These are phyloP conservation scores for Cladosporium oxysporum DNA, from an alignment of 2,329 filamentous ascomycete species.

Conservation along the genomic window DNA sequence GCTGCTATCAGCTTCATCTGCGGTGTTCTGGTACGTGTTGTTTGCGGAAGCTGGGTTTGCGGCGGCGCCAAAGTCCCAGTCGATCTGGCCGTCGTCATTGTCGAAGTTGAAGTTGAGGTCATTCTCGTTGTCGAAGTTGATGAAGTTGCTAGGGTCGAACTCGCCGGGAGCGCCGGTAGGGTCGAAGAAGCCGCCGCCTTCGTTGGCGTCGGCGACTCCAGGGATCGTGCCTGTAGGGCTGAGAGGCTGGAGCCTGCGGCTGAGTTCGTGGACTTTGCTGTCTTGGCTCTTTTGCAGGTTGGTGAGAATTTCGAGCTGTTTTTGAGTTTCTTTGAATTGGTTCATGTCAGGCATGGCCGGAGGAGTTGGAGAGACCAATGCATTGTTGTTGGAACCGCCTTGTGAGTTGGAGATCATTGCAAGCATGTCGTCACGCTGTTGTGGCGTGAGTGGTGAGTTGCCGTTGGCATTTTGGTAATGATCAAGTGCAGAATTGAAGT, in stretches of 20 bases:
- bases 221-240: slow-evolving; percentile 79
- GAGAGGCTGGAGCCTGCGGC: slow-evolving; percentile 72
- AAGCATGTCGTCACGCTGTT: slow-evolving; percentile 52
- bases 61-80: slow-evolving; percentile 25
- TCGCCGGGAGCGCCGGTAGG: slow-evolving; percentile 41
- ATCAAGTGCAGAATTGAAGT: slow-evolving; percentile 49
- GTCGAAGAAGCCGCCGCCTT: slow-evolving; percentile 37
- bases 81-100: slow-evolving; percentile 18
- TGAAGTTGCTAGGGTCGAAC: slow-evolving; percentile 60
- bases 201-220: slow-evolving; percentile 55
- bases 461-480: slow-evolving; percentile 51
- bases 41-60: background rate
- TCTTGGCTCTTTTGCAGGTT: slow-evolving; percentile 79
- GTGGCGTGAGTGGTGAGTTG: slow-evolving; percentile 47
- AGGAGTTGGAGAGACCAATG: slow-evolving; percentile 57
- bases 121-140: slow-evolving; percentile 55
- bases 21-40: background rate
- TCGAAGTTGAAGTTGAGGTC: slow-evolving; percentile 33
- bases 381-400: slow-evolving; percentile 51
- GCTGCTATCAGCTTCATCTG: background rate
- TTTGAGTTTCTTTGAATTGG: slow-evolving; percentile 67
- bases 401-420: slow-evolving; percentile 35
- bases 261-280: slow-evolving; percentile 72
- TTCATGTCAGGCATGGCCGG: slow-evolving; percentile 60
- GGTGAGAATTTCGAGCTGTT: slow-evolving; percentile 76